These are phyloP conservation scores for Quercus phellos DNA, from an alignment of 331 rosid genomes.

Conservation along the genomic window DNA sequence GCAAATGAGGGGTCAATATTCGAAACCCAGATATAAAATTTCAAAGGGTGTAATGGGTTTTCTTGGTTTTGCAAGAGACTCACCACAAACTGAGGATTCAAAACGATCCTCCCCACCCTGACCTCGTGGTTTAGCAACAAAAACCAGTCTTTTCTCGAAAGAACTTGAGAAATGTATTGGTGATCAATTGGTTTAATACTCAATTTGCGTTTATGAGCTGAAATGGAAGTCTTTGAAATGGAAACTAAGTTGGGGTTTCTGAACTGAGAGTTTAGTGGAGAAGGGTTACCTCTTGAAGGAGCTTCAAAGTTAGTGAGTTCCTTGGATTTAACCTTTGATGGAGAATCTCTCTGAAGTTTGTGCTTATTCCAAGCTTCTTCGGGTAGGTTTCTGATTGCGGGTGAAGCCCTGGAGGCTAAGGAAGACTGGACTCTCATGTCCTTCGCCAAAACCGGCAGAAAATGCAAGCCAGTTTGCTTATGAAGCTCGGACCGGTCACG, in stretches of 20 bases:
- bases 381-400: conserved; percentile 29
- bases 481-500: neutral
- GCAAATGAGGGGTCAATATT: conserved; percentile 36
- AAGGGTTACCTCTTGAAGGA: conserved; percentile 31
- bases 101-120: conserved; percentile 28
- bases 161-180: conserved; percentile 40
- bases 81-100: conserved; percentile 45
- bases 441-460: neutral
- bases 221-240: conserved; percentile 6
- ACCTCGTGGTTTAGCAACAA: conserved; percentile 52
- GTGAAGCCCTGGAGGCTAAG: conserved; percentile 39
- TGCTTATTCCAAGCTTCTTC: conserved; percentile 13
- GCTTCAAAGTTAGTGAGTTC: conserved; percentile 8
- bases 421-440: conserved; percentile 42
- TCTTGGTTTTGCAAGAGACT: conserved; percentile 56
- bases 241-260: conserved; percentile 10
- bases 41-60: conserved; percentile 47
- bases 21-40: conserved; percentile 70
- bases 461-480: neutral
- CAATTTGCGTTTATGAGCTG: neutral
- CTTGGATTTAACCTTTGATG: neutral
- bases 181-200: conserved; percentile 33
- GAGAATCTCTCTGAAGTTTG: conserved; percentile 9
- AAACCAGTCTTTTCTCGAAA: conserved; percentile 66
- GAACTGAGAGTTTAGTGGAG: conserved; percentile 10